phyloP scores from a whole-genome alignment of 2,329 filamentous ascomycete genomes.

The Diaporthe vexans region DNA sequence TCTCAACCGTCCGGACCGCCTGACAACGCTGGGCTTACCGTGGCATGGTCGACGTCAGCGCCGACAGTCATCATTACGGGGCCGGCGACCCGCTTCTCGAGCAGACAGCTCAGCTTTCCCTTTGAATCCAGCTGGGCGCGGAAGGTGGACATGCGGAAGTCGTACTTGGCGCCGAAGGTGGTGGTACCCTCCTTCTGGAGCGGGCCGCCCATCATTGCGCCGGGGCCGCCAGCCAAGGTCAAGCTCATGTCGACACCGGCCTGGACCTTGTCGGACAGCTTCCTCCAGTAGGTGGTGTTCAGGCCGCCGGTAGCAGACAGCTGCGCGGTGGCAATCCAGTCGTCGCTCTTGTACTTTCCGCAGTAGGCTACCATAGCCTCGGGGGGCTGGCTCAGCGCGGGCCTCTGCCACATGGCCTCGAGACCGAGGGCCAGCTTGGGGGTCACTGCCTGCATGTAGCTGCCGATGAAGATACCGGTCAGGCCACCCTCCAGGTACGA shows the following conservation, averaged over 20 bases:
- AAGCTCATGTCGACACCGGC: conserved; percentile 96
- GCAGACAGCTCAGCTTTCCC: conserved; percentile 90
- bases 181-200: conserved; percentile 89
- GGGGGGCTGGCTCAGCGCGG: conserved; percentile 86
- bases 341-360: conserved; percentile 88
- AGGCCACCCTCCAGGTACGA: conserved; percentile 91
- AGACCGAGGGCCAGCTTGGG: conserved; percentile 88
- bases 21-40: conserved; percentile 72
- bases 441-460: conserved; percentile 94
- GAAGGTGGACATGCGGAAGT: conserved; percentile 96
- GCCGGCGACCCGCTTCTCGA: conserved; percentile 96
- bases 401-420: conserved; percentile 94
- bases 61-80: conserved; percentile 95
- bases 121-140: conserved; percentile 95
- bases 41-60: conserved; percentile 95
- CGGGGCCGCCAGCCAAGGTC: conserved; percentile 77
- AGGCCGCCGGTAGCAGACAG: conserved; percentile 89
- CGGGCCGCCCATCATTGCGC: conserved; percentile 81
- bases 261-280: conserved; percentile 93
- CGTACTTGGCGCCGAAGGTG: conserved; percentile 95
- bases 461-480: conserved; percentile 95
- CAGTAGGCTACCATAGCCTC: conserved; percentile 92
- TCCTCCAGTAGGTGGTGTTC: conserved; percentile 94
- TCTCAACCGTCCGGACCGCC: not conserved
- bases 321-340: conserved; percentile 95